Percentiles rank a stretch among this genome's conserved stretches.
phyloP scores from a whole-genome alignment of 1,284 basidiomycete genomes.

The Cryptococcus maquisensis region DNA sequence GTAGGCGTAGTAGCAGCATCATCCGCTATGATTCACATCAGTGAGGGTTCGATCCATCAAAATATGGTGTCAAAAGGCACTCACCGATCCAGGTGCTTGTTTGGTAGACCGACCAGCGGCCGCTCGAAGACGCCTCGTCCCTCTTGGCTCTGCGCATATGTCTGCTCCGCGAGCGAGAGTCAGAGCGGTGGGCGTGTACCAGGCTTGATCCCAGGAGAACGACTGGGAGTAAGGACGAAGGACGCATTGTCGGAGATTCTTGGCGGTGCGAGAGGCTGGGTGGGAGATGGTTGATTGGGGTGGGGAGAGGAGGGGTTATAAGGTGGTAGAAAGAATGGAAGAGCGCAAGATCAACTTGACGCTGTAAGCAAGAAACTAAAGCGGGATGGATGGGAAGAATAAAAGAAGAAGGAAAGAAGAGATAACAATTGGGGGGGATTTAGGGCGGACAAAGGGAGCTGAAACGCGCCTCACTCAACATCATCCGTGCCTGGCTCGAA shows the following conservation, averaged over 20 bases:
- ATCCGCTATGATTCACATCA: too few relatives aligned
- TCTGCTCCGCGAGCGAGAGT: background rate
- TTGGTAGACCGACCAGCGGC: conserved; percentile 11
- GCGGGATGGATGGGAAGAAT: background rate
- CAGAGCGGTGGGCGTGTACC: background rate
- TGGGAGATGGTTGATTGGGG: too few relatives aligned
- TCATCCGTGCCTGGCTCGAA: background rate
- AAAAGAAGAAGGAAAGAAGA: background rate
- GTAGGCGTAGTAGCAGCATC: background rate
- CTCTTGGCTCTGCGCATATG: background rate
- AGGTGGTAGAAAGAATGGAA: background rate
- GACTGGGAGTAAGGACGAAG: background rate
- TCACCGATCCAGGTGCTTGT: conserved; percentile 13
- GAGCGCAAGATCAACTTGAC: conserved; percentile 12
- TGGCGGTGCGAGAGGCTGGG: background rate
- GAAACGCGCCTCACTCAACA: background rate
- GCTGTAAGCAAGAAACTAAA: background rate
- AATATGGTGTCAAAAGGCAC: background rate
- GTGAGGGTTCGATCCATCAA: background rate
- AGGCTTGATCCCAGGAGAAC: background rate
- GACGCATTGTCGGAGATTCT: background rate
- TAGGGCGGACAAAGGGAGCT: background rate
- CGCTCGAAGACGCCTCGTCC: background rate
- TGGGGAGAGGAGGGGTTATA: background rate
- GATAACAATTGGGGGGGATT: background rate